A percentile compares a stretch with the other conserved stretches of the same genome.
Conservation (phyloP, 108 stramenopile genomes). For the Conticribra weissflogii region DNA sequence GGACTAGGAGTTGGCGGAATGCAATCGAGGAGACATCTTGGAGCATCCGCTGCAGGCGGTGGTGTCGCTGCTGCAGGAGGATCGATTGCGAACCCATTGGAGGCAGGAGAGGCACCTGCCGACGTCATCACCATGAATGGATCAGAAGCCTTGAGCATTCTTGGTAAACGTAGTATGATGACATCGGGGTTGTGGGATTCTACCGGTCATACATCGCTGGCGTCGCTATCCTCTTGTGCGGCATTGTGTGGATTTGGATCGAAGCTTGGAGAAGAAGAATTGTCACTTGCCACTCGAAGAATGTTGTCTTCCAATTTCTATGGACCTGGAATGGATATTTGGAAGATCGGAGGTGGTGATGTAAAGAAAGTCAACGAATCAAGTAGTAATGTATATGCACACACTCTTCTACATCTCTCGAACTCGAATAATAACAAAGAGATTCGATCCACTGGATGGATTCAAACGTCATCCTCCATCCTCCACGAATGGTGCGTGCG, state of each 20-base stretch:
- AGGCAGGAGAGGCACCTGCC: conserved; percentile 58
- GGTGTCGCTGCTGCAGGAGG: conserved; percentile 1
- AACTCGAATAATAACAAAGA: background rate
- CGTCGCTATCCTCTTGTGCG: conserved; percentile 52
- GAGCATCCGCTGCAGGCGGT: conserved; percentile 31
- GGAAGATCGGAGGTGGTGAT: conserved; percentile 5
- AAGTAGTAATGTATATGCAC: background rate
- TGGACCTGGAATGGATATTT: conserved; percentile 34
- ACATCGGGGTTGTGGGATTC: conserved; percentile 76
- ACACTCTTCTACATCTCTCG: background rate
- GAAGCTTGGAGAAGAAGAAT: background rate
- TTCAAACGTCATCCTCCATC: conserved; percentile 27
- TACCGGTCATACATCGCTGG: conserved; percentile 52
- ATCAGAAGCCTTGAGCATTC: conserved; percentile 49
- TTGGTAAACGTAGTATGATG: conserved; percentile 52
- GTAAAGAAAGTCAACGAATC: background rate
- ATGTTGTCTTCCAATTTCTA: conserved; percentile 28
- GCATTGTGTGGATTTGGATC: conserved; percentile 58
- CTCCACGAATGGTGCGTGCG: conserved; percentile 48
- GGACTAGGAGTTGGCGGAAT: background rate
- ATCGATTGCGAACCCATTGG: background rate
- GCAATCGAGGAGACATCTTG: background rate
- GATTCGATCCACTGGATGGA: conserved; percentile 12
- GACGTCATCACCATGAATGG: conserved; percentile 35
- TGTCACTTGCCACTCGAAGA: conserved; percentile 25